Percentiles rank a stretch among this genome's conserved stretches.
Evolutionary conservation across 2,329 filamentous ascomycete genomes (phyloP).

Genomic region (Fusarium solani-melongenae): DNA sequence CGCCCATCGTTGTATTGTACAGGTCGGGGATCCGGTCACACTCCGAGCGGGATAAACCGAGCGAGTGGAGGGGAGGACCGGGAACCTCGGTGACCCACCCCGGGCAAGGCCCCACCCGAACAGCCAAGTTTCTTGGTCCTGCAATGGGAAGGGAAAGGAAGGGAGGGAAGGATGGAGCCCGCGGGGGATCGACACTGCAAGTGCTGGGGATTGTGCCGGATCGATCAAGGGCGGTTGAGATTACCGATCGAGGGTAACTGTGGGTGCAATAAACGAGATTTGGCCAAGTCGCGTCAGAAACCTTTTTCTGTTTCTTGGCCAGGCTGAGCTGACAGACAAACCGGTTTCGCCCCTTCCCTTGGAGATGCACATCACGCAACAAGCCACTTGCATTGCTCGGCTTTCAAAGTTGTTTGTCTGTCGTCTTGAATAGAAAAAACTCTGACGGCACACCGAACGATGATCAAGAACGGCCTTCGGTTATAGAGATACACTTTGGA

Average conservation of each 20-base stretch:
- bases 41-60: slow-evolving; percentile 26
- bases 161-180: slow-evolving; percentile 10
- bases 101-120: background rate
- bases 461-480: slow-evolving; percentile 3
- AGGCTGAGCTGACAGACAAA: background rate
- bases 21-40: slow-evolving; percentile 18
- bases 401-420: slow-evolving; percentile 8
- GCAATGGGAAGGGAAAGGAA: background rate
- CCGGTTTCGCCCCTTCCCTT: background rate
- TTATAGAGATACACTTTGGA: slow-evolving; percentile 4
- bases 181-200: slow-evolving; percentile 39
- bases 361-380: background rate
- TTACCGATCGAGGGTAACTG: background rate
- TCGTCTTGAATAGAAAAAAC: slow-evolving; percentile 1
- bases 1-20: slow-evolving; percentile 3
- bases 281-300: background rate
- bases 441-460: slow-evolving; percentile 9
- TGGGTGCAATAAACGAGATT: background rate
- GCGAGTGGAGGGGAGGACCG: background rate
- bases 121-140: background rate
- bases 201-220: slow-evolving; percentile 9
- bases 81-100: slow-evolving; percentile 10
- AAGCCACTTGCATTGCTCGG: background rate
- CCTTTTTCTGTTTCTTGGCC: background rate
- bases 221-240: slow-evolving; percentile 5